phyloP scores from a whole-genome alignment of 306 rosid genomes.

The Nissolia schottii region DNA sequence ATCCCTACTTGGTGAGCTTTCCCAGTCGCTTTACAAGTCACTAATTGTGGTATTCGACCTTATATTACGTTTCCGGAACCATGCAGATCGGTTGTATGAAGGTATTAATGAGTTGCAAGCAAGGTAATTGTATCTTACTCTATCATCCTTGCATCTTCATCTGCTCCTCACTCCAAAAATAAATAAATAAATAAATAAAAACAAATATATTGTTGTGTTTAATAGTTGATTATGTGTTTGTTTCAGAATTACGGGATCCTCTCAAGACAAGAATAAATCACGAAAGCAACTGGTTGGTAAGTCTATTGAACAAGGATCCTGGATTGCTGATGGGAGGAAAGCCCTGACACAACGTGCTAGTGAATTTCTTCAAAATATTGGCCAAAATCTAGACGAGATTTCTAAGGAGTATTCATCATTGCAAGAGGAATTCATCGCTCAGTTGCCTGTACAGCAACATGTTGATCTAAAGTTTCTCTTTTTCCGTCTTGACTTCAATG shows the following conservation, averaged over 20 bases:
- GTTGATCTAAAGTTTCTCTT: constrained; percentile 93
- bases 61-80: constrained; percentile 78
- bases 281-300: constrained; percentile 37
- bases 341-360: constrained; percentile 81
- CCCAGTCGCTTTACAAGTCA: constrained; percentile 77
- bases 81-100: constrained; percentile 82
- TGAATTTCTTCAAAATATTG: constrained; percentile 76
- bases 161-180: background rate
- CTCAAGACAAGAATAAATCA: constrained; percentile 56
- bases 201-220: background rate
- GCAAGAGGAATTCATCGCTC: constrained; percentile 85
- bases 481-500: constrained; percentile 94
- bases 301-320: constrained; percentile 58
- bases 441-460: constrained; percentile 93
- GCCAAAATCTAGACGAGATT: constrained; percentile 72
- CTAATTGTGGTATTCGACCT: constrained; percentile 84
- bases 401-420: constrained; percentile 78
- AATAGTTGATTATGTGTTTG: constrained; percentile 23
- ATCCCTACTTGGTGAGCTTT: constrained; percentile 91
- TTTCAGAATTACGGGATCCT: constrained; percentile 66
- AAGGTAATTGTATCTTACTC: constrained; percentile 50
- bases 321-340: constrained; percentile 86
- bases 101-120: constrained; percentile 90
- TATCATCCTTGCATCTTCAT: background rate
- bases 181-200: no score